A percentile compares a stretch with the other conserved stretches of the same genome.
Evolutionary conservation across 495 filamentous ascomycete species (phyloP).

Genomic region (Aspergillus mulundensis): DNA sequence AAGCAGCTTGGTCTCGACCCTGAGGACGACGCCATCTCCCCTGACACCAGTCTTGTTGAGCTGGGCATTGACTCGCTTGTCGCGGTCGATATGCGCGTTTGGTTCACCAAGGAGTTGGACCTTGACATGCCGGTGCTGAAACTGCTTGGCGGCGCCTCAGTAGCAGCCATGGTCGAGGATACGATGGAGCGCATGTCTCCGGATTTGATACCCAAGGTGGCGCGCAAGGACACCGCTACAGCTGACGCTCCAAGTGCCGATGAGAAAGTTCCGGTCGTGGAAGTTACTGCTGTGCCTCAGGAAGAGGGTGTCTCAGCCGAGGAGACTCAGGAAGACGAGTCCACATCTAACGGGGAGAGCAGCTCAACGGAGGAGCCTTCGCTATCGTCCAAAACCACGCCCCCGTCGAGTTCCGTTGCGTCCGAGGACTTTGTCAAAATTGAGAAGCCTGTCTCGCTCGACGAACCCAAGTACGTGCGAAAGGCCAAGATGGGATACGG

Average conservation of each 20-base stretch:
- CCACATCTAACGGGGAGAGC: no score
- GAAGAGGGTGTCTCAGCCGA: constrained; percentile 11
- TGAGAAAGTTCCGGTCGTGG: constrained; percentile 12
- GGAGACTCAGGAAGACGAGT: not conserved
- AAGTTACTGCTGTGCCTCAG: not conserved
- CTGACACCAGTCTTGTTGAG: constrained; percentile 18
- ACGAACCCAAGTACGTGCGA: no score
- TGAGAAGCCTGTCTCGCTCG: no score
- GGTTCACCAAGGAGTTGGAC: constrained; percentile 34
- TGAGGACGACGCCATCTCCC: not conserved
- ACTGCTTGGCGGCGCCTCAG: constrained; percentile 32
- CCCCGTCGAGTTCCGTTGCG: no score
- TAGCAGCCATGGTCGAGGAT: not conserved
- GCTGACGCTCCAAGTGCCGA: constrained; percentile 28
- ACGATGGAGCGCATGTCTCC: no score
- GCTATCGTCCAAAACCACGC: no score
- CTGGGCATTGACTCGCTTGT: constrained; percentile 37
- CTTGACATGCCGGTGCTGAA: constrained; percentile 50
- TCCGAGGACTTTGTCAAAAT: no score
- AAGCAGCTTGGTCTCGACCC: not conserved
- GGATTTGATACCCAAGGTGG: no score
- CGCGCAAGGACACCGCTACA: no score
- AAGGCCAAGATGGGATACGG: constrained; percentile 1
- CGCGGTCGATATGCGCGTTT: constrained; percentile 31
- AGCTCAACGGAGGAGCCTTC: no score